These are phyloP conservation scores for Colletotrichum falcatum DNA, from an alignment of 2,329 filamentous ascomycete genomes.

Conservation along the genomic window DNA sequence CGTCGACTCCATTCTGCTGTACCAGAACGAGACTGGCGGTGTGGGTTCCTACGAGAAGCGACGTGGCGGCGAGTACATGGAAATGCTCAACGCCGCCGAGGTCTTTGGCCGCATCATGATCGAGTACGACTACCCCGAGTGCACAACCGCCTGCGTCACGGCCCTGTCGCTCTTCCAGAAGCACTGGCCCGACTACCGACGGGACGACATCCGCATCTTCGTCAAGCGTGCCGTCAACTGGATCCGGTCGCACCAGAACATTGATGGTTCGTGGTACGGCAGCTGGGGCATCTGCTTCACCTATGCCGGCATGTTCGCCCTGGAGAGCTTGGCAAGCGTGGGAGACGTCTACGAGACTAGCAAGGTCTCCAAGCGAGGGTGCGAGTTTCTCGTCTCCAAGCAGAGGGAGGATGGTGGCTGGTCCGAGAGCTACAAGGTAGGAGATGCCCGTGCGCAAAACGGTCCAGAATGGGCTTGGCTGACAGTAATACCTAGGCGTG, in stretches of 20 bases:
- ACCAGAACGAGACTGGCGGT: conserved; percentile 88
- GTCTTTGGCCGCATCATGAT: conserved; percentile 99
- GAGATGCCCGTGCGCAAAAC: conserved; percentile 41
- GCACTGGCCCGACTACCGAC: conserved; percentile 84
- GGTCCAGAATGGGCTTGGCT: conserved; percentile 26
- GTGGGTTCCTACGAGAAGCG: conserved; percentile 91
- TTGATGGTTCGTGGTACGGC: conserved; percentile 96
- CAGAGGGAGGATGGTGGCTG: conserved; percentile 93
- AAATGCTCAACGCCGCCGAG: conserved; percentile 93
- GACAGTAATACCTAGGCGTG: conserved; percentile 70
- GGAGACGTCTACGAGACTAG: conserved; percentile 87
- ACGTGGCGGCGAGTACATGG: conserved; percentile 81
- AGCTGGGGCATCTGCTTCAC: conserved; percentile 99
- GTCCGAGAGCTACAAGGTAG: conserved; percentile 90
- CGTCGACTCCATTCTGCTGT: conserved; percentile 89
- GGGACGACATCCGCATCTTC: conserved; percentile 78
- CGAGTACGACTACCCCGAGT: conserved; percentile 98
- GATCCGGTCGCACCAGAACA: conserved; percentile 82
- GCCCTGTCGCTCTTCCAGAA: conserved; percentile 85
- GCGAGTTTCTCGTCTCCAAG: conserved; percentile 85
- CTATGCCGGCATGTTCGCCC: conserved; percentile 95
- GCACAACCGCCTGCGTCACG: conserved; percentile 94
- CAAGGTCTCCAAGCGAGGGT: conserved; percentile 77
- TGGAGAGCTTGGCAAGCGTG: conserved; percentile 84
- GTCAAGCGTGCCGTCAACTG: conserved; percentile 81